Base-by-base conservation (phyloP, 2,329 filamentous ascomycete species). In the Trichoderma asperellum region DNA sequence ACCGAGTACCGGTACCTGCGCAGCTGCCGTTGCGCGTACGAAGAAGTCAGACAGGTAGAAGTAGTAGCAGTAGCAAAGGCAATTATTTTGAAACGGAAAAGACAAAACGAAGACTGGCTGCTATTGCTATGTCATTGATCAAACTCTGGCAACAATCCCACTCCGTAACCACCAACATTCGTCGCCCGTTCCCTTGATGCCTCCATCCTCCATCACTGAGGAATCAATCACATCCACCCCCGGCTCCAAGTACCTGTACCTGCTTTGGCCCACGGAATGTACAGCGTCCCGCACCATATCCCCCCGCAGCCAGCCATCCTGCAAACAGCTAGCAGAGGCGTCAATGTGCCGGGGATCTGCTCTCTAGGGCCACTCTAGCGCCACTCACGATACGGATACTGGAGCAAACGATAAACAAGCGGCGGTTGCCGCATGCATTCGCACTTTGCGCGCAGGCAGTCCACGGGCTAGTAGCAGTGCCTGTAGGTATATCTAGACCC, bases 261-360 rank as follows among this genome's bases (percentile, higher is more conserved):
- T 58, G 34, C 47, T 24, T 49, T 14, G n/a, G 21, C 40, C 27
- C 21, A n/a, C 32, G n/a, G 34, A 24, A 24, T 24, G 21, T 29
- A 29, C 18, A 35, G 27, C 10, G 12, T 24, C n/a, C 29, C n/a
- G 53, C 35, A 32, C 53, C 37, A 35, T 43, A 32, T 32, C 55
- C 55, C 55, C 40, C 64, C 64, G 64, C 64, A 67, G 64, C 40
- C 34, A 35, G 58, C 64, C 37, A 67, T 14, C 29, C 64, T 59
- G 55, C 35, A 67, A 67, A n/a, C 64, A 59, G 64, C 64, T 59
- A 67, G 49, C 16, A 67, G 40, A 67, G 63, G 64, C 64, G 64
- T 58, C 64, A 49, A 58, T 59, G 64, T 52, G 64, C 55, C 64
- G 55, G 53, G 53, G 64, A 67, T 67, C 64, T 59, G 29, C 64